These are phyloP conservation scores for Bruguiera parviflora DNA, from an alignment of 345 rosid genomes.

Conservation along the genomic window DNA sequence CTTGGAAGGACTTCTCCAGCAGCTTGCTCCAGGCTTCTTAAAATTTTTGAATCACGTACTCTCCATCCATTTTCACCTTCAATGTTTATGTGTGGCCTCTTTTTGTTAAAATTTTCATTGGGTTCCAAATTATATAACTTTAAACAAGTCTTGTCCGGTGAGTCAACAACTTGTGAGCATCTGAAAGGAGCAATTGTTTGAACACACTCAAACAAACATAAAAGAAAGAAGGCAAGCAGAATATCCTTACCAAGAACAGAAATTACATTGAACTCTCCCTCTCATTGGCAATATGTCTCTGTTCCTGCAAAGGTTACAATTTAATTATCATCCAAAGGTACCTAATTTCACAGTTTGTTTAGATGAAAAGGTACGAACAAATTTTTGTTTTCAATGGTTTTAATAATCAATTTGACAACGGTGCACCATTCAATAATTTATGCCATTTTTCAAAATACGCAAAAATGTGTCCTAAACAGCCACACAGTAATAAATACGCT, in stretches of 20 bases:
- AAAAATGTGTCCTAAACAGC: too few relatives aligned
- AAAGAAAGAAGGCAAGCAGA: too few relatives aligned
- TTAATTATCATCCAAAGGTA: not conserved
- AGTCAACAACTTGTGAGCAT: constrained; percentile 36
- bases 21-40: constrained; percentile 33
- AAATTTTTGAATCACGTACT: constrained; percentile 26
- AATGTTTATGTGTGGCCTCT: constrained; percentile 26
- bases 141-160: constrained; percentile 26
- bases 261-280: constrained; percentile 54
- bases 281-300: constrained; percentile 46
- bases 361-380: not conserved
- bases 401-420: too few relatives aligned
- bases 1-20: constrained; percentile 37
- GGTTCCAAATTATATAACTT: constrained; percentile 25
- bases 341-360: not conserved
- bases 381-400: not conserved
- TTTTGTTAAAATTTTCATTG: constrained; percentile 25
- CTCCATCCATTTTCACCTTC: constrained; percentile 19
- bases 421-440: too few relatives aligned
- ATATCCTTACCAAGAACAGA: constrained; percentile 16
- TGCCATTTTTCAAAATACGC: too few relatives aligned
- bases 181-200: constrained; percentile 30
- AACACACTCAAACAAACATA: constrained; percentile 9
- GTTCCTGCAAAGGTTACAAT: constrained; percentile 50
- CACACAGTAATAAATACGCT: too few relatives aligned